Conservation (phyloP, 331 rosid genomes). For the Quercus phellos region DNA sequence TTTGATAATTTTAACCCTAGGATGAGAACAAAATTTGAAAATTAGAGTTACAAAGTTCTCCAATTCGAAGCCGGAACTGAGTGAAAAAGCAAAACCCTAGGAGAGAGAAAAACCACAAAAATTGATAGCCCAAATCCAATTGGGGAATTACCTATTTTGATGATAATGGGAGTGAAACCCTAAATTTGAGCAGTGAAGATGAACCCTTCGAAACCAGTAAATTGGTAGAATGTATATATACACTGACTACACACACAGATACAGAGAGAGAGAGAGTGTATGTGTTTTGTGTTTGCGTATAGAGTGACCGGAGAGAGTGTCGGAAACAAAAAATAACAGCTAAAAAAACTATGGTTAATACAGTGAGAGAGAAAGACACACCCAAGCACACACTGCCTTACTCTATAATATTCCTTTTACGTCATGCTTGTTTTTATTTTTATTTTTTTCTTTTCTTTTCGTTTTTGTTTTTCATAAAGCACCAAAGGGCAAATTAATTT, state of each 20-base stretch:
- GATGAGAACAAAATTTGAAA: constrained; percentile 9
- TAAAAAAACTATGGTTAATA: neutral
- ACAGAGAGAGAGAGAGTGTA: neutral
- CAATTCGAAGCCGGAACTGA: neutral
- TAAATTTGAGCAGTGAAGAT: neutral
- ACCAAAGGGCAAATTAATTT: no score
- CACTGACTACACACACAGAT: neutral
- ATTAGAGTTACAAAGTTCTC: neutral
- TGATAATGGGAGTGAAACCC: neutral
- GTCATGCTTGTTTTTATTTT: no score
- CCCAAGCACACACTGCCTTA: no score
- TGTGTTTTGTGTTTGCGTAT: no score
- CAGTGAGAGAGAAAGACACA: neutral
- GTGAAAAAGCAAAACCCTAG: constrained; percentile 17
- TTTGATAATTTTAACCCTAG: constrained; percentile 8
- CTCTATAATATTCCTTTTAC: no score
- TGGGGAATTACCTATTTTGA: no score
- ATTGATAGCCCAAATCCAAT: neutral
- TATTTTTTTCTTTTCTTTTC: no score
- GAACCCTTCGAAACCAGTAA: neutral
- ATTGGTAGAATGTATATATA: neutral
- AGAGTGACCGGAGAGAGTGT: neutral
- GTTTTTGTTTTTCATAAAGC: no score
- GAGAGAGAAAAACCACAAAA: neutral
- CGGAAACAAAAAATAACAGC: neutral